Conservation (phyloP, 352 stramenopile species). For the Detonula confervacea region DNA sequence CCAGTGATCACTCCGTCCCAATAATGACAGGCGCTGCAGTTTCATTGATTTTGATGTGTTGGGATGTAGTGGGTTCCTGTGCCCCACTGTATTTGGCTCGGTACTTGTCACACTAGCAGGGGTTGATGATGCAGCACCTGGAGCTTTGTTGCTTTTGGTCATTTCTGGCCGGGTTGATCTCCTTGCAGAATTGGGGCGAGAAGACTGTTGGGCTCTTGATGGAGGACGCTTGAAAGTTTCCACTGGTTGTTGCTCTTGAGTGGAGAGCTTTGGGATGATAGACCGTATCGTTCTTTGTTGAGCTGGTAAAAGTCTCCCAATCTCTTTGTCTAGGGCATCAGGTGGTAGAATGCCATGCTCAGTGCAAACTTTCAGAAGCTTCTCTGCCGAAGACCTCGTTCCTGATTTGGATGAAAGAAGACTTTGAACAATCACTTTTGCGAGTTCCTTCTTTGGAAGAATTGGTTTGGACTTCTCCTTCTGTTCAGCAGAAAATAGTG, state of each 20-base stretch:
- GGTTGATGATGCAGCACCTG: neutral
- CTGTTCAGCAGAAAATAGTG: constrained; percentile 54
- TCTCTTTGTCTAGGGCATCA: constrained; percentile 60
- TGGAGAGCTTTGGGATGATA: constrained; percentile 68
- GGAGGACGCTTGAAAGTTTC: constrained; percentile 33
- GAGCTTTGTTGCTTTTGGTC: constrained; percentile 12
- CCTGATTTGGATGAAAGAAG: constrained; percentile 82
- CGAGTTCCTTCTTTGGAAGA: constrained; percentile 54
- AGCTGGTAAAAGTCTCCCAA: constrained; percentile 73
- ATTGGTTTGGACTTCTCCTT: constrained; percentile 45
- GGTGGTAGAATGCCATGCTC: constrained; percentile 54
- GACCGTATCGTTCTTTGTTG: constrained; percentile 76
- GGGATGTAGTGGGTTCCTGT: constrained; percentile 46
- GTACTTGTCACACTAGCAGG: neutral
- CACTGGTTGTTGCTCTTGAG: constrained; percentile 42
- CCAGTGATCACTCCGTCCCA: constrained; percentile 55
- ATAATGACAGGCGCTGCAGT: constrained; percentile 35
- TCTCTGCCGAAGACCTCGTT: constrained; percentile 70
- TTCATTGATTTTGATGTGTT: constrained; percentile 41
- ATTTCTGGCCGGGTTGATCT: neutral
- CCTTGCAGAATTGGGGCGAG: neutral
- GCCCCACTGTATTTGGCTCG: constrained; percentile 15
- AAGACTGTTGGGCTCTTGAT: constrained; percentile 22
- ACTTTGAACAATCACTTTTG: constrained; percentile 70
- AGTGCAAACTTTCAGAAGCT: constrained; percentile 56